A percentile compares a stretch with the other conserved stretches of the same genome.
Conservation (phyloP, 345 rosid species). For the Pistacia atlantica region DNA sequence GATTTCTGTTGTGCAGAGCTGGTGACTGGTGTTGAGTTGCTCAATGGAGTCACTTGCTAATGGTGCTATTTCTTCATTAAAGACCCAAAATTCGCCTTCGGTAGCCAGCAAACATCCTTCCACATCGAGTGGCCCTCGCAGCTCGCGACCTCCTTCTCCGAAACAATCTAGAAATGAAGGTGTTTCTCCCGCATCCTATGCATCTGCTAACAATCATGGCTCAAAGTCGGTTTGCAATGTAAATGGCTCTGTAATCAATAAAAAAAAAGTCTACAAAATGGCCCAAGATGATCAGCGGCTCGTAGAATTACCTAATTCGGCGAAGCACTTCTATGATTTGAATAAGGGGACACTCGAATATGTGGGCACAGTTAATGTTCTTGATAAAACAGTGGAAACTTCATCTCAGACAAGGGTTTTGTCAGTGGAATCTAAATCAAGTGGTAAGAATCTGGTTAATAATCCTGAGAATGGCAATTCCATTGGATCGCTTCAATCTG, state of each 20-base stretch:
- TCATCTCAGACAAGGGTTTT: conserved; percentile 25
- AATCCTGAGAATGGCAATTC: conserved; percentile 40
- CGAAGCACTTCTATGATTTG: conserved; percentile 29
- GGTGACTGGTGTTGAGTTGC: conserved; percentile 32
- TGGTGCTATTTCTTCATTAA: conserved; percentile 47
- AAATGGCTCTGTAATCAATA: conserved; percentile 31
- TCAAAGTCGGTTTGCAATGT: conserved; percentile 25
- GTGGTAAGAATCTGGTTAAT: conserved; percentile 33
- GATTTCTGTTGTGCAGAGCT: conserved; percentile 40
- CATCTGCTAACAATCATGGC: conserved; percentile 20
- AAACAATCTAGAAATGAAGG: conserved; percentile 42
- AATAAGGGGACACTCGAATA: conserved; percentile 34
- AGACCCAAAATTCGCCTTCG: conserved; percentile 41
- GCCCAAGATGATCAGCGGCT: conserved; percentile 17
- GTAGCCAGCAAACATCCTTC: conserved; percentile 33
- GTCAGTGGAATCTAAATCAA: conserved; percentile 38
- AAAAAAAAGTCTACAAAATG: conserved; percentile 30
- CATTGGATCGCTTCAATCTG: conserved; percentile 43
- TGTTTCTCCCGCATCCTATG: conserved; percentile 22
- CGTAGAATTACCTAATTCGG: conserved; percentile 39
- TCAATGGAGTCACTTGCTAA: conserved; percentile 62
- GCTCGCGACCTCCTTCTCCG: conserved; percentile 47
- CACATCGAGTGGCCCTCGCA: conserved; percentile 22
- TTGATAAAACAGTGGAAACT: conserved; percentile 20
- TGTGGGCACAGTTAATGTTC: conserved; percentile 18